Evolutionary conservation across 2,329 filamentous ascomycete species (phyloP).

Genomic region (Dactylonectria macrodidyma): DNA sequence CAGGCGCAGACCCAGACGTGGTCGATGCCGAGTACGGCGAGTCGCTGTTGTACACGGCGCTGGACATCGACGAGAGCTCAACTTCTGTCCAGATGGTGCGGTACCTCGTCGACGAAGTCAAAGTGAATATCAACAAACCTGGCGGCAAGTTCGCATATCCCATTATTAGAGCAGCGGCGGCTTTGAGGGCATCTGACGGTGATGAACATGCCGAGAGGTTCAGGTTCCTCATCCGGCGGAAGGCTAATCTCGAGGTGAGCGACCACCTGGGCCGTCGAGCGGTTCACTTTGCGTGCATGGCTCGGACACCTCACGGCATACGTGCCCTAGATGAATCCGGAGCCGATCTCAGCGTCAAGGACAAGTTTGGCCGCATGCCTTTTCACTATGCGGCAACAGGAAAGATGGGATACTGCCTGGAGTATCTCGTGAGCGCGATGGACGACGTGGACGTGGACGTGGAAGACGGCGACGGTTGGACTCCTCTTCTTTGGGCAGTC

Average conservation of each 20-base stretch:
- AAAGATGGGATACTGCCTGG: neutral
- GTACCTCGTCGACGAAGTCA: conserved; percentile 2
- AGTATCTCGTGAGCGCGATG: neutral
- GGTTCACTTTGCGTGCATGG: neutral
- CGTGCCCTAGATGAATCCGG: neutral
- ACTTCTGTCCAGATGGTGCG: neutral
- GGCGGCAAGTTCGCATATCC: neutral
- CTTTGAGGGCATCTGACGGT: neutral
- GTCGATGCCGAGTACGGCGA: neutral
- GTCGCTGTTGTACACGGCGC: conserved; percentile 2
- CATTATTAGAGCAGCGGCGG: neutral
- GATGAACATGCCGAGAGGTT: neutral
- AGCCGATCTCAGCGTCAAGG: neutral
- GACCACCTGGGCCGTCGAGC: neutral
- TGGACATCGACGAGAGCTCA: neutral
- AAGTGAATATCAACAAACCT: neutral
- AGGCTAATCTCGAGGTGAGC: neutral
- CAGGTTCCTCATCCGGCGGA: neutral
- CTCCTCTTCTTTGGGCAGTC: neutral
- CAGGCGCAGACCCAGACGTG: neutral
- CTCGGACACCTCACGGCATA: neutral
- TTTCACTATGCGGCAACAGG: neutral
- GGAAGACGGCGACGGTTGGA: conserved; percentile 2
- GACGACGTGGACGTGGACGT: neutral
- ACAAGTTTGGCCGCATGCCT: neutral